phyloP scores from a whole-genome alignment of 805 yeast genomes.

The Candida succiphila region DNA sequence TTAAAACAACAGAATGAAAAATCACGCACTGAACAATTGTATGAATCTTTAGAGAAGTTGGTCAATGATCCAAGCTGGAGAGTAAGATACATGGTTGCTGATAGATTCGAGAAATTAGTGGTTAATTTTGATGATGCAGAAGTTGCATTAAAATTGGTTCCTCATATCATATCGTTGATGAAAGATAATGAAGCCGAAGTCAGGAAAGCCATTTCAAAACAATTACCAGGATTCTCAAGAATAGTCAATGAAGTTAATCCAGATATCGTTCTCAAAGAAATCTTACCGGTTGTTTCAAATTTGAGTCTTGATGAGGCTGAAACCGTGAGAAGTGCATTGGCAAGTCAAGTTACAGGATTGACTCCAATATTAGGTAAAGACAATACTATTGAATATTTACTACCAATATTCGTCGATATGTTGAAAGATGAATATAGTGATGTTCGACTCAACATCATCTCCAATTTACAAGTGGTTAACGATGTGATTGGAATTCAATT shows the following conservation, averaged over 20 bases:
- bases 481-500: constrained; percentile 89
- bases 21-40: constrained; percentile 52
- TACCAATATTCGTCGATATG: constrained; percentile 89
- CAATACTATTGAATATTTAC: constrained; percentile 65
- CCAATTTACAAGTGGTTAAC: constrained; percentile 84
- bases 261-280: constrained; percentile 49
- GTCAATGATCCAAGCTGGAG: constrained; percentile 94
- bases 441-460: constrained; percentile 87
- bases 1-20: constrained; percentile 48
- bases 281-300: constrained; percentile 76
- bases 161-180: constrained; percentile 67
- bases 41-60: constrained; percentile 57
- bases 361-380: constrained; percentile 83
- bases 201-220: constrained; percentile 88
- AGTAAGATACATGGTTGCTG: constrained; percentile 98
- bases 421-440: constrained; percentile 95
- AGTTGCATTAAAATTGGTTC: constrained; percentile 49
- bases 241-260: constrained; percentile 32
- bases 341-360: constrained; percentile 76
- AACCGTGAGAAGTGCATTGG: constrained; percentile 86
- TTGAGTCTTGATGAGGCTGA: constrained; percentile 88
- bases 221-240: constrained; percentile 66
- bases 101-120: constrained; percentile 71
- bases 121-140: constrained; percentile 48
- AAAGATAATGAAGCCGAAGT: constrained; percentile 96